These are phyloP conservation scores for Verticillium nubilum DNA, from an alignment of 2,329 filamentous ascomycete species.

Conservation along the genomic window DNA sequence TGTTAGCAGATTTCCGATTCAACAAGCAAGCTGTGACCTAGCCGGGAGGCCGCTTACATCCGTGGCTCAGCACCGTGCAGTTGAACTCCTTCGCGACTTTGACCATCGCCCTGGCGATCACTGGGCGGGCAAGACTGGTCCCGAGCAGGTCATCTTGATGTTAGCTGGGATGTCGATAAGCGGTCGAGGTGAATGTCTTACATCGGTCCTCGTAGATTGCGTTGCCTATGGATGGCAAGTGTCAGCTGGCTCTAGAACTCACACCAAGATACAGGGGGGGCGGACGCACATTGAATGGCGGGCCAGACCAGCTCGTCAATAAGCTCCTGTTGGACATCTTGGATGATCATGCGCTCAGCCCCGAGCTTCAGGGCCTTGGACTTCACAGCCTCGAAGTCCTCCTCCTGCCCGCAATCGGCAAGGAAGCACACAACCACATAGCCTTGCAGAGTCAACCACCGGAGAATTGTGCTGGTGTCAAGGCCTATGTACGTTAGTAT, in stretches of 20 bases:
- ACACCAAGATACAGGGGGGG: neutral
- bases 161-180: too few species aligned
- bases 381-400: too few species aligned
- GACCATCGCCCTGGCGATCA: conserved; percentile 57
- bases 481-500: too few species aligned
- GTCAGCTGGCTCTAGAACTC: neutral
- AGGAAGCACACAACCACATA: too few species aligned
- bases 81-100: conserved; percentile 26
- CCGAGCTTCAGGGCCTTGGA: neutral
- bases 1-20: too few species aligned
- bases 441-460: too few species aligned
- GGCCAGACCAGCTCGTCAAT: conserved; percentile 72
- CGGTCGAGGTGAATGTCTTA: too few species aligned
- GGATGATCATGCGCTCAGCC: conserved; percentile 36
- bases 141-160: conserved; percentile 29
- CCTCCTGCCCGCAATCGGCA: too few species aligned
- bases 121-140: conserved; percentile 57
- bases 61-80: conserved; percentile 37
- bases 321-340: conserved; percentile 65
- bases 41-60: too few species aligned
- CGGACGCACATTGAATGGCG: conserved; percentile 55
- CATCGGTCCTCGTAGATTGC: conserved; percentile 54
- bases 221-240: conserved; percentile 27
- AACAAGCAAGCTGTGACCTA: too few species aligned
- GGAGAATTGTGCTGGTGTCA: too few species aligned